A percentile compares a stretch with the other conserved stretches of the same genome.
These are phyloP conservation scores for Gyrodon lividus DNA, from an alignment of 768 basidiomycete species.

Conservation along the genomic window DNA sequence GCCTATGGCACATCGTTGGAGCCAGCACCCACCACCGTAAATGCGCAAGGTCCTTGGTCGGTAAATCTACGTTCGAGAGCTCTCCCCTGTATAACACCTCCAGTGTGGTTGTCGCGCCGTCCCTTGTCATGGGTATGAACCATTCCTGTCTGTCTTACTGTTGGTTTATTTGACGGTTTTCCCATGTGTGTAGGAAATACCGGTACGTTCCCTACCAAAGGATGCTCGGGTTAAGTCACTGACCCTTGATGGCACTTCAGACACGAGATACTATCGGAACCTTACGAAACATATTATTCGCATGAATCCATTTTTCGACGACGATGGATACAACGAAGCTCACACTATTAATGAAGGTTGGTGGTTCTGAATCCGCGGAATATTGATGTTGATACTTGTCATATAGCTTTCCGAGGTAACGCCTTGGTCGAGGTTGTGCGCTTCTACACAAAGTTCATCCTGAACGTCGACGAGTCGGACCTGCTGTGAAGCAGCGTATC, in stretches of 20 bases:
- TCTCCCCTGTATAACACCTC: background rate
- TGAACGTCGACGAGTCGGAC: slow-evolving; percentile 61
- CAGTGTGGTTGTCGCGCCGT: slow-evolving; percentile 4
- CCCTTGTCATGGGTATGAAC: slow-evolving; percentile 1
- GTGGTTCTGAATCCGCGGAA: background rate
- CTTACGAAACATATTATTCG: slow-evolving; percentile 50
- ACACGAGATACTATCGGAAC: slow-evolving; percentile 13
- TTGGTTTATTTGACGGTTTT: background rate
- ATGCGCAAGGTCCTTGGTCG: slow-evolving; percentile 6
- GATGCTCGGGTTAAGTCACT: background rate
- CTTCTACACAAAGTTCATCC: slow-evolving; percentile 62
- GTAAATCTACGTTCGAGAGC: slow-evolving; percentile 32
- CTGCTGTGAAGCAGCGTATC: background rate
- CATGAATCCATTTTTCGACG: slow-evolving; percentile 36
- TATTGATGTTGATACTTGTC: background rate
- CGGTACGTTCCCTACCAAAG: background rate
- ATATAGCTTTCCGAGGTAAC: slow-evolving; percentile 45
- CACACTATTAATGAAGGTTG: slow-evolving; percentile 11
- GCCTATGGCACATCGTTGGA: slow-evolving; percentile 50
- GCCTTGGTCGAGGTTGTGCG: slow-evolving; percentile 57
- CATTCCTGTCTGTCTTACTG: background rate
- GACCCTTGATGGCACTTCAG: background rate
- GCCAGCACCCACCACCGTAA: slow-evolving; percentile 59
- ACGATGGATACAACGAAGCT: slow-evolving; percentile 6
- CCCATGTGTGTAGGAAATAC: slow-evolving; percentile 6